These are phyloP conservation scores for Geosiphon pyriformis DNA, from an alignment of 192 early-diverging fungal species.

Conservation along the genomic window DNA sequence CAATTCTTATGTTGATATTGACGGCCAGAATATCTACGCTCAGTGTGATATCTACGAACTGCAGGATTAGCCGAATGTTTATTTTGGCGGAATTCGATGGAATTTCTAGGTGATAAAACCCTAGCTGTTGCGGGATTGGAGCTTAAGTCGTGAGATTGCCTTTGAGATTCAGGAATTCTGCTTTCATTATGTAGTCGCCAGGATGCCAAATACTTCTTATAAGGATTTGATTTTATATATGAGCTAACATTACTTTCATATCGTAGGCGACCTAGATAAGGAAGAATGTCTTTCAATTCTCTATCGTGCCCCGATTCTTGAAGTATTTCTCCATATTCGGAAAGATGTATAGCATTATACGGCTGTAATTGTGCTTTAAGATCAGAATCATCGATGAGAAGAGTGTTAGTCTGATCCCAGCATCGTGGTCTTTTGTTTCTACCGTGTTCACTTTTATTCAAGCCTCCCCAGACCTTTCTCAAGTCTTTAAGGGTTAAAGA, in stretches of 20 bases:
- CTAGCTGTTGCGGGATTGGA: no score
- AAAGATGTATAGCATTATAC: conserved; percentile 39
- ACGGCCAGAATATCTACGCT: no score
- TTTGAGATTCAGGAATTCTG: no score
- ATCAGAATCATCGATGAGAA: conserved; percentile 49
- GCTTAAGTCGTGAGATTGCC: no score
- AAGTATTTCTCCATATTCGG: conserved; percentile 28
- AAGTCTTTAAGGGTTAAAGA: conserved; percentile 58
- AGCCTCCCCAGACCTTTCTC: conserved; percentile 45
- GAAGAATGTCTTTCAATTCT: conserved; percentile 39
- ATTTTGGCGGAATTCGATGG: no score
- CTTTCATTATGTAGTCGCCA: no score
- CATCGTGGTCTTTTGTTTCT: background rate
- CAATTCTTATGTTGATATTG: no score
- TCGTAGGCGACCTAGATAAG: conserved; percentile 31
- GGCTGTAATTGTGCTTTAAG: conserved; percentile 48
- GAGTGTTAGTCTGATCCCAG: conserved; percentile 45
- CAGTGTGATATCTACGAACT: no score
- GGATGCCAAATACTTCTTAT: no score
- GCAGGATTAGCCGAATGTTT: no score
- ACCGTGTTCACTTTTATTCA: conserved; percentile 23
- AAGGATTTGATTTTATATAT: conserved; percentile 42
- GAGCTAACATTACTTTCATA: conserved; percentile 39
- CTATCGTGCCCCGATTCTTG: conserved; percentile 14
- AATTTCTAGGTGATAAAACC: no score